Percentiles rank a stretch among this genome's conserved stretches.
phyloP scores from a whole-genome alignment of 2,329 filamentous ascomycete species.

The Colletotrichum caudatum region DNA sequence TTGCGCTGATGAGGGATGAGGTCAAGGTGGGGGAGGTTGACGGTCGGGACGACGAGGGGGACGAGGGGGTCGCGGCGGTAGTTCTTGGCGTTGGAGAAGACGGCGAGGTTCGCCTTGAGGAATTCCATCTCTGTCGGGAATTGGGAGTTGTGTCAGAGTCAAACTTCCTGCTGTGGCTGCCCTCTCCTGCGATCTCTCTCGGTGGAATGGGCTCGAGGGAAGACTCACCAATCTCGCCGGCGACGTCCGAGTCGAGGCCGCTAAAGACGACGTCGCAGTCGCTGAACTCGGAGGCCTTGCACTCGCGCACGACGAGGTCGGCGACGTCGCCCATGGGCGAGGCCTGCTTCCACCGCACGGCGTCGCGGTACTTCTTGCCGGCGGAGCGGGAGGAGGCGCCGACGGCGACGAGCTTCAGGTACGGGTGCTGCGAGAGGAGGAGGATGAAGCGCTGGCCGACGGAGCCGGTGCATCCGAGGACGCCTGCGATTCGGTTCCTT shows the following conservation, averaged over 20 bases:
- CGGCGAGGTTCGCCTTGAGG: slow-evolving; percentile 85
- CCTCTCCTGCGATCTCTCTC: not conserved
- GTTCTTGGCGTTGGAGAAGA: slow-evolving; percentile 99
- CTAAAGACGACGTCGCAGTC: slow-evolving; percentile 96
- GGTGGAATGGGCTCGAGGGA: not conserved
- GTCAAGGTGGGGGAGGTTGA: slow-evolving; percentile 89
- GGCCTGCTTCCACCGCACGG: slow-evolving; percentile 94
- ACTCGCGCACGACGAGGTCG: slow-evolving; percentile 87
- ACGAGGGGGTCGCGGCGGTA: slow-evolving; percentile 91
- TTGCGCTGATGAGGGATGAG: slow-evolving; percentile 90
- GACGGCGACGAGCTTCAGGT: slow-evolving; percentile 87
- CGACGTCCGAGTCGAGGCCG: slow-evolving; percentile 91
- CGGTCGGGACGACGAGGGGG: slow-evolving; percentile 92
- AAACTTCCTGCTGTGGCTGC: not conserved
- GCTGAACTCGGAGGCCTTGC: slow-evolving; percentile 82
- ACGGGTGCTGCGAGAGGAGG: slow-evolving; percentile 87
- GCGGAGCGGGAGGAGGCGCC: slow-evolving; percentile 91
- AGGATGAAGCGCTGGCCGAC: slow-evolving; percentile 97
- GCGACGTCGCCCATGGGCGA: slow-evolving; percentile 83
- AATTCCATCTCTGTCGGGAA: slow-evolving; percentile 82
- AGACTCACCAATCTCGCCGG: slow-evolving; percentile 84
- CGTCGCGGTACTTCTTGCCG: slow-evolving; percentile 94
- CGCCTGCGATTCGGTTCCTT: slow-evolving; percentile 59
- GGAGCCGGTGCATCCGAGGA: slow-evolving; percentile 92
- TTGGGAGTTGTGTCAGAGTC: slow-evolving; percentile 37